These are phyloP conservation scores for Dimocarpus longan DNA, from an alignment of 345 rosid genomes.

Conservation along the genomic window DNA sequence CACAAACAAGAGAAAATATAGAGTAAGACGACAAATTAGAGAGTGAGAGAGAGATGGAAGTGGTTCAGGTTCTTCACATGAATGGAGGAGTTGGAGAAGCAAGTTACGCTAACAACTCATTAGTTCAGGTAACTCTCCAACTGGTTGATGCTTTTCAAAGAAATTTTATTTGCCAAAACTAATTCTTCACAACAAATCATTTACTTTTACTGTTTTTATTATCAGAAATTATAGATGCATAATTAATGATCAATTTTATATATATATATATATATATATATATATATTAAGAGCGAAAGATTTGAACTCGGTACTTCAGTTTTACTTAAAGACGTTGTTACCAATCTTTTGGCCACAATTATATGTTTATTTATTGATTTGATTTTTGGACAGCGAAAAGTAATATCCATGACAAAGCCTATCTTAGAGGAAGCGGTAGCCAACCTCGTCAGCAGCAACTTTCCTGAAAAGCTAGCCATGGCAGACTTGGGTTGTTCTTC, in stretches of 20 bases:
- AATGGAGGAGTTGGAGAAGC: conserved; percentile 44
- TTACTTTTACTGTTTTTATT: too few relatives aligned
- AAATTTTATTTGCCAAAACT: too few relatives aligned
- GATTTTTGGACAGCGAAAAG: conserved; percentile 30
- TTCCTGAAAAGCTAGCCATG: conserved; percentile 49
- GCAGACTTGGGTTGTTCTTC: conserved; percentile 94
- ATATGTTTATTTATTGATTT: neutral
- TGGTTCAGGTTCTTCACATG: conserved; percentile 44
- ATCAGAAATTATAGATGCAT: neutral
- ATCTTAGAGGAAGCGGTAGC: conserved; percentile 47
- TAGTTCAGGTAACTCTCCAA: conserved; percentile 32
- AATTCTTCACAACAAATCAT: too few relatives aligned
- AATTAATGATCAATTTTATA: too few relatives aligned
- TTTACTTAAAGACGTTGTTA: too few relatives aligned
- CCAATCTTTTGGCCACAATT: too few relatives aligned
- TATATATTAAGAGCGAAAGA: too few relatives aligned
- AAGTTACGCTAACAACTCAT: conserved; percentile 46
- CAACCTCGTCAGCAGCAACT: conserved; percentile 28
- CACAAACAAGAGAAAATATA: neutral
- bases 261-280: too few relatives aligned
- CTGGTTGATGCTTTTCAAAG: too few relatives aligned
- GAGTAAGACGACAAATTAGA: neutral
- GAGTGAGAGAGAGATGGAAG: conserved; percentile 21
- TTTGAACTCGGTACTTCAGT: neutral
- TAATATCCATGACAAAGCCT: conserved; percentile 47